Base-by-base conservation (phyloP, 176 grass and related monocot genomes). In the Aegilops tauschii region DNA sequence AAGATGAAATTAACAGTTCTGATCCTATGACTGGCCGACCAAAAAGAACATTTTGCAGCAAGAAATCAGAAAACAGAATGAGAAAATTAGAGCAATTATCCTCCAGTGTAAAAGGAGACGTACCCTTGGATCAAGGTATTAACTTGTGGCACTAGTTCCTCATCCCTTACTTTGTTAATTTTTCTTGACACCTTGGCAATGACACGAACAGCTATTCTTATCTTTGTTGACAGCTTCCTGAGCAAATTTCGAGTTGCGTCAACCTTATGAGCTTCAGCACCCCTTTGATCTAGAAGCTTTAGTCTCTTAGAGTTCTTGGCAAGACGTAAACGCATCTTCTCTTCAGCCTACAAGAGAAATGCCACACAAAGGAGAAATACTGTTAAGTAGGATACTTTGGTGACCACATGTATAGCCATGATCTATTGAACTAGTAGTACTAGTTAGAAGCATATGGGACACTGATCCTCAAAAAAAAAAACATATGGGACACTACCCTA, bases 261-360 rank as follows among this genome's bases (percentile, higher is more conserved):
- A 1, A 99, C 91, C 85, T 93, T 96, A 36, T 93, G 85, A 80
- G 90, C 40, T 45, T 94, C 94, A 0, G 87, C 87, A 16, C 94
- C 97, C 58, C 20, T 94, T 70, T 93, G 84, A 70, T 91, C 92
- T 77, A 96, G 85, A 66, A 89, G 69, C 68, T 85, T 96, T 25
- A 99, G 66, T 82, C 83, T 64, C 80, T 93, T 99, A 1, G 82
- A 84, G 72, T 87, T 96, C 80, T 91, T 96, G 36, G 68, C 88
- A 49, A 98, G 83, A 47, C 93, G 82, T 35, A 98, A 79, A 21
- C 90, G 88, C 97, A 96, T 96, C 67, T 96, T 99, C 71, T 96
- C 97, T 80, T 99, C 97, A 74, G 87, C 85, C 97, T 99, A 52
- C 23, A 81, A 20, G 11, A 66, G 58, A 81, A 85, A 23, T 30